Conservation (phyloP, 768 basidiomycete species). For the Suillus cothurnatus region DNA sequence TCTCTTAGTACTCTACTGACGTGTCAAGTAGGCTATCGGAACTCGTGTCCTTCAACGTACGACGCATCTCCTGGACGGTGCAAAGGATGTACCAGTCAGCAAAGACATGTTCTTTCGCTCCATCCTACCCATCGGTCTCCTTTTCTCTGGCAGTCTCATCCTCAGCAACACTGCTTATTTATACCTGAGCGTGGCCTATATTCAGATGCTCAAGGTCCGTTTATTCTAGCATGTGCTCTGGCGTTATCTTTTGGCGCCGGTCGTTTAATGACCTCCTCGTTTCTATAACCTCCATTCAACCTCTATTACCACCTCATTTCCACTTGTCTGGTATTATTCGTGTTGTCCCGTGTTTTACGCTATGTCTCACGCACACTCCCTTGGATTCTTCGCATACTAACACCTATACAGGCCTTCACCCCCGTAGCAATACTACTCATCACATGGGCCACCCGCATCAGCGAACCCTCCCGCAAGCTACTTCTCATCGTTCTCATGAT, state of each 20-base stretch:
- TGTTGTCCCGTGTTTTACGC: not conserved
- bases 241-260: not conserved
- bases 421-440: constrained; percentile 92
- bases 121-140: constrained; percentile 90
- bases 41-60: constrained; percentile 84
- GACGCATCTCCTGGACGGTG: constrained; percentile 77
- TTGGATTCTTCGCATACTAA: not conserved
- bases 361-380: not conserved
- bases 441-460: constrained; percentile 87
- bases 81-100: constrained; percentile 78
- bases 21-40: constrained; percentile 61
- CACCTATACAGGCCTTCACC: constrained; percentile 70
- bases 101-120: constrained; percentile 77
- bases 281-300: not conserved
- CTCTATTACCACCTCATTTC: not conserved
- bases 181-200: constrained; percentile 89
- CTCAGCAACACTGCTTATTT: constrained; percentile 93
- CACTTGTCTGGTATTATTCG: not conserved
- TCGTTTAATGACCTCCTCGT: not conserved
- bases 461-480: constrained; percentile 83
- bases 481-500: constrained; percentile 88
- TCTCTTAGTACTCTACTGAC: constrained; percentile 10
- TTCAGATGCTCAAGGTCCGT: constrained; percentile 92
- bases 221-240: not conserved
- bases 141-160: constrained; percentile 92